phyloP scores from a whole-genome alignment of 1,139 yeast genomes.

The Hyphopichia wangnamkhiaoensis region DNA sequence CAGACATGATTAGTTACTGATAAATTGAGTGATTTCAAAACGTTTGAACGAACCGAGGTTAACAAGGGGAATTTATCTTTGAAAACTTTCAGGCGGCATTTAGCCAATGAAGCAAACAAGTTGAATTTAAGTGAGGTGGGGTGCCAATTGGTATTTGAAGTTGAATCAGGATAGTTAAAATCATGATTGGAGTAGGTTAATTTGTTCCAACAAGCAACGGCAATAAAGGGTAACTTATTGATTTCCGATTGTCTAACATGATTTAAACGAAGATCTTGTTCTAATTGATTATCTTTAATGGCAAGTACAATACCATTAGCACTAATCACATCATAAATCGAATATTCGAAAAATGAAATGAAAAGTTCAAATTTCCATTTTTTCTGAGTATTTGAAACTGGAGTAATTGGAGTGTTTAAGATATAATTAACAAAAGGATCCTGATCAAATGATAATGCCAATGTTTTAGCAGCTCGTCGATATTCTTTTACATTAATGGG shows the following conservation, averaged over 20 bases:
- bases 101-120: constrained; percentile 33
- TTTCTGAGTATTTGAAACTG: constrained; percentile 20
- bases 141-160: constrained; percentile 17
- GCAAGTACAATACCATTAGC: constrained; percentile 34
- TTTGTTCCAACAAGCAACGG: constrained; percentile 41
- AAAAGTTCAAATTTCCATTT: constrained; percentile 36
- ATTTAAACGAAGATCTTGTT: constrained; percentile 8
- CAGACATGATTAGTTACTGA: constrained; percentile 20
- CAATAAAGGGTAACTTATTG: constrained; percentile 29
- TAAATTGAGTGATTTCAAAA: constrained; percentile 9
- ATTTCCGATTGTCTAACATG: constrained; percentile 3
- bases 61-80: constrained; percentile 38
- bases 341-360: constrained; percentile 37
- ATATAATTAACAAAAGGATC: constrained; percentile 46
- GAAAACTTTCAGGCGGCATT: constrained; percentile 36
- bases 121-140: constrained; percentile 35
- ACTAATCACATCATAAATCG: constrained; percentile 37
- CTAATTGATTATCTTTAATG: constrained; percentile 36
- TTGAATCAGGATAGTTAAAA: constrained; percentile 20
- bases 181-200: constrained; percentile 26
- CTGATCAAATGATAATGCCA: constrained; percentile 37
- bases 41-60: constrained; percentile 31
- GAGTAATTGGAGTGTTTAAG: constrained; percentile 30
- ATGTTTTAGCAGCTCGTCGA: constrained; percentile 41
- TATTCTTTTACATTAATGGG: constrained; percentile 27